Evolutionary conservation across 345 rosid species (phyloP).

Genomic region (Boechera stricta): DNA sequence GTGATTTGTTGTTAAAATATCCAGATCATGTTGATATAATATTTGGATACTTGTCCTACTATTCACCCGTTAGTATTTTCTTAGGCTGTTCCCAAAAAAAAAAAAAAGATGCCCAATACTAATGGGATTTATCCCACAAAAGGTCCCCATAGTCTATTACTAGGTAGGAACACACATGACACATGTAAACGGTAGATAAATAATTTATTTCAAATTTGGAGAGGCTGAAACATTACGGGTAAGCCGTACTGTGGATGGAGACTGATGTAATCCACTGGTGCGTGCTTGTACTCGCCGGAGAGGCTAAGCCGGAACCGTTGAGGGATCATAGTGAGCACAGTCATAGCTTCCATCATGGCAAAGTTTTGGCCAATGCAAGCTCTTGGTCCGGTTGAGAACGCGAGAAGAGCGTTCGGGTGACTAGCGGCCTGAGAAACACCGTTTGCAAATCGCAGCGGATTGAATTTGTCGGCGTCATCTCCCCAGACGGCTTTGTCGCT

Average conservation of each 20-base stretch:
- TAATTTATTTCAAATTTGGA: not conserved
- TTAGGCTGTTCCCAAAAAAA: too few species aligned
- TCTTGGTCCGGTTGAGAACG: constrained; percentile 61
- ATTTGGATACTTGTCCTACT: too few species aligned
- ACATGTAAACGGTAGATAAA: too few species aligned
- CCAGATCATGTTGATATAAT: not conserved
- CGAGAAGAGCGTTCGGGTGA: constrained; percentile 55
- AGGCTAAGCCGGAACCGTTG: constrained; percentile 48
- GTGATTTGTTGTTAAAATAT: not conserved
- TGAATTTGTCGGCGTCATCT: constrained; percentile 63
- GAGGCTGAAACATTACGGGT: constrained; percentile 47
- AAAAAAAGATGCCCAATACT: not conserved
- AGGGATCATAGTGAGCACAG: constrained; percentile 52
- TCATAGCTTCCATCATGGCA: constrained; percentile 50
- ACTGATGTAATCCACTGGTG: constrained; percentile 45
- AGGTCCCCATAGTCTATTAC: not conserved
- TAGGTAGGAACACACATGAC: too few species aligned
- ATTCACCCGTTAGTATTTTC: too few species aligned
- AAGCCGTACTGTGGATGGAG: constrained; percentile 50
- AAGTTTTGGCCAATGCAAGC: constrained; percentile 64
- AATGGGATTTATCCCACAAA: not conserved
- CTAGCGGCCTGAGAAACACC: constrained; percentile 51
- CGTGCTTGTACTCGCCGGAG: constrained; percentile 51
- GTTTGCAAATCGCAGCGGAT: constrained; percentile 55
- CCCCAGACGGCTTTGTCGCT: constrained; percentile 60